Percentiles rank a stretch among this genome's conserved stretches.
Evolutionary conservation across 768 basidiomycete genomes (phyloP).

Genomic region (Xerocomellus amylosporus): DNA sequence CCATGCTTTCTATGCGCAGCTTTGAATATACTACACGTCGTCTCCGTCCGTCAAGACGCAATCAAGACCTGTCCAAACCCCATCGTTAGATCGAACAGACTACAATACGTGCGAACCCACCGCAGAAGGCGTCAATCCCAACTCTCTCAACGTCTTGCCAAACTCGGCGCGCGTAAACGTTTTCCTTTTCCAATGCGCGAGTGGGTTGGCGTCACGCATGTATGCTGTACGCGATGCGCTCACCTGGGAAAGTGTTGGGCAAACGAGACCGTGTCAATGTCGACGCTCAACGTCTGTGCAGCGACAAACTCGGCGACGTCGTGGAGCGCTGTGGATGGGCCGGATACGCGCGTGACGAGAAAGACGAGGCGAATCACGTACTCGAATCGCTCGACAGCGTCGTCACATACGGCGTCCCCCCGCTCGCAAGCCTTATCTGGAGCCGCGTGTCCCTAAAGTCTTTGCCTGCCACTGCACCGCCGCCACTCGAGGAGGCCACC

Average conservation of each 20-base stretch:
- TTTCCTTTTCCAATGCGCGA: constrained; percentile 45
- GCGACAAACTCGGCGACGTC: constrained; percentile 89
- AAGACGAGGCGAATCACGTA: constrained; percentile 36
- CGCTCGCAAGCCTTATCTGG: constrained; percentile 83
- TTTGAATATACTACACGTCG: no score
- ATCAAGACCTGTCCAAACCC: constrained; percentile 47
- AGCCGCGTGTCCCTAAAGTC: constrained; percentile 87
- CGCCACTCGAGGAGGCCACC: constrained; percentile 34
- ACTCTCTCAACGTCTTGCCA: constrained; percentile 72
- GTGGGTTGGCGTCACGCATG: background rate
- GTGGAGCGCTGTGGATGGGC: constrained; percentile 54
- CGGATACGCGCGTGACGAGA: background rate
- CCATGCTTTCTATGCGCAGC: background rate
- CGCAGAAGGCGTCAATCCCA: constrained; percentile 89
- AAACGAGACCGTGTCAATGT: constrained; percentile 76
- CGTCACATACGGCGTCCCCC: constrained; percentile 74
- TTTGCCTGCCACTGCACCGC: constrained; percentile 48
- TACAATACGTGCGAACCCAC: constrained; percentile 25
- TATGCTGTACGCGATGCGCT: constrained; percentile 11
- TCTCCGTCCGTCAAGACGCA: constrained; percentile 32
- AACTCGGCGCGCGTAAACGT: constrained; percentile 71
- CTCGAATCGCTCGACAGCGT: constrained; percentile 77
- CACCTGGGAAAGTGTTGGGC: constrained; percentile 85
- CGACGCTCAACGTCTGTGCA: constrained; percentile 62
- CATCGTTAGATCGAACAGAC: background rate